Conservation (phyloP, 2,329 filamentous ascomycete species). For the Fusarium sp. region DNA sequence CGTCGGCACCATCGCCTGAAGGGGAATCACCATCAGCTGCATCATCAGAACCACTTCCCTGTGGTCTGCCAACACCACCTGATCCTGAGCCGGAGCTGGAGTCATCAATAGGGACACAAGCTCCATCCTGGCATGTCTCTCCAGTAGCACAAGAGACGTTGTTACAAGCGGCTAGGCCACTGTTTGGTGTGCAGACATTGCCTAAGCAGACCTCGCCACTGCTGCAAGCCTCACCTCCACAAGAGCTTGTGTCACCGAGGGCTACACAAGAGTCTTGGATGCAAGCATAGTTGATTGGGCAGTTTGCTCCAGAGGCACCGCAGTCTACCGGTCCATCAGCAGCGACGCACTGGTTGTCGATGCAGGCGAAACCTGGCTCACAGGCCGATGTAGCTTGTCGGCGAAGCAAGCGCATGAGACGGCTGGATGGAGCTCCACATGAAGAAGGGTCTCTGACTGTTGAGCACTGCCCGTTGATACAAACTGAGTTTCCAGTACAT, state of each 20-base stretch:
- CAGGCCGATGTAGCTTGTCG: conserved; percentile 27
- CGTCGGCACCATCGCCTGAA: not conserved
- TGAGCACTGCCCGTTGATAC: conserved; percentile 23
- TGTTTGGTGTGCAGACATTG: conserved; percentile 24
- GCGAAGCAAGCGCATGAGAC: conserved; percentile 12
- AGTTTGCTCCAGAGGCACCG: conserved; percentile 11
- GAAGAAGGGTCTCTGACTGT: conserved; percentile 11
- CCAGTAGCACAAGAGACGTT: conserved; percentile 10
- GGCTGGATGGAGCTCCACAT: conserved; percentile 7
- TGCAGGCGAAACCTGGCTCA: conserved; percentile 17
- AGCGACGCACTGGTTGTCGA: conserved; percentile 21
- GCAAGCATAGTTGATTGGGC: conserved; percentile 31
- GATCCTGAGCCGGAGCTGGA: not conserved
- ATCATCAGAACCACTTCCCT: not conserved
- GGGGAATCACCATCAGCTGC: not conserved
- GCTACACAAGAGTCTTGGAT: conserved; percentile 29
- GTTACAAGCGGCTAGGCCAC: conserved; percentile 9
- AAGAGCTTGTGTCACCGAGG: conserved; percentile 17
- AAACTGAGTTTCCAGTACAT: conserved; percentile 15
- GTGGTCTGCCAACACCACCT: not conserved
- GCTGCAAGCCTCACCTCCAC: conserved; percentile 14
- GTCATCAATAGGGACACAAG: not conserved
- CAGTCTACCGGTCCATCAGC: conserved; percentile 19
- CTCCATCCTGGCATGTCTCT: conserved; percentile 29
- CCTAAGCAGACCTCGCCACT: conserved; percentile 31